phyloP scores from a whole-genome alignment of 2,329 filamentous ascomycete genomes.

The Chaetomium sp. region DNA sequence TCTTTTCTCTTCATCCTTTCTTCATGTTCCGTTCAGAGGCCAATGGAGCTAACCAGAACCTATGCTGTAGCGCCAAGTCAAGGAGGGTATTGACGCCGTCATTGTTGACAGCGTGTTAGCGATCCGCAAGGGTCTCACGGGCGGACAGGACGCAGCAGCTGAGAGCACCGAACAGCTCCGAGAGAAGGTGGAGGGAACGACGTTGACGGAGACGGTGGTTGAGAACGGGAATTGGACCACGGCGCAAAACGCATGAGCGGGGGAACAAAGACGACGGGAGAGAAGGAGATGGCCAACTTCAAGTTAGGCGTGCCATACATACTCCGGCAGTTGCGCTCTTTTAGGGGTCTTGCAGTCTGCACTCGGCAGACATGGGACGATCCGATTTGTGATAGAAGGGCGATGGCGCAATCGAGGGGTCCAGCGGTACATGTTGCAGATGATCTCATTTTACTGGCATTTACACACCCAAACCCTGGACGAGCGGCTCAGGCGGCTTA shows the following conservation, averaged over 20 bases:
- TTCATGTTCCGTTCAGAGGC: not conserved
- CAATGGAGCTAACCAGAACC: not conserved
- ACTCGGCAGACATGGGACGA: too few species aligned
- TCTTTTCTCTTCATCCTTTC: not conserved
- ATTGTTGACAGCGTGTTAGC: constrained; percentile 94
- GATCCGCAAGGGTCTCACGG: constrained; percentile 81
- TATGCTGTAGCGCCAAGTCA: constrained; percentile 65
- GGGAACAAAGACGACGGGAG: not conserved
- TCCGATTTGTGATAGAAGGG: too few species aligned
- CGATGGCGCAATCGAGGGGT: too few species aligned
- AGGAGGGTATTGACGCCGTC: constrained; percentile 93
- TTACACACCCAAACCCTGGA: too few species aligned
- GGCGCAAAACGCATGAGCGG: not conserved
- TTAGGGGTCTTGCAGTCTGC: too few species aligned
- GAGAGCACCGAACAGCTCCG: not conserved
- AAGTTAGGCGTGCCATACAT: too few species aligned
- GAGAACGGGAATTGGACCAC: constrained; percentile 1
- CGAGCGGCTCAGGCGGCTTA: too few species aligned
- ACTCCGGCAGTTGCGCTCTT: too few species aligned
- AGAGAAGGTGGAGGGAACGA: constrained; percentile 11
- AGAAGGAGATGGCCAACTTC: too few species aligned
- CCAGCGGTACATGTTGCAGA: too few species aligned
- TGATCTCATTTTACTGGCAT: too few species aligned
- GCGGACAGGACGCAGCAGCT: constrained; percentile 14
- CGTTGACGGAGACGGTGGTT: not conserved